Percentiles rank a stretch among this genome's conserved stretches.
Conservation (phyloP, 2,329 filamentous ascomycete species). For the Metarhizium sp. region DNA sequence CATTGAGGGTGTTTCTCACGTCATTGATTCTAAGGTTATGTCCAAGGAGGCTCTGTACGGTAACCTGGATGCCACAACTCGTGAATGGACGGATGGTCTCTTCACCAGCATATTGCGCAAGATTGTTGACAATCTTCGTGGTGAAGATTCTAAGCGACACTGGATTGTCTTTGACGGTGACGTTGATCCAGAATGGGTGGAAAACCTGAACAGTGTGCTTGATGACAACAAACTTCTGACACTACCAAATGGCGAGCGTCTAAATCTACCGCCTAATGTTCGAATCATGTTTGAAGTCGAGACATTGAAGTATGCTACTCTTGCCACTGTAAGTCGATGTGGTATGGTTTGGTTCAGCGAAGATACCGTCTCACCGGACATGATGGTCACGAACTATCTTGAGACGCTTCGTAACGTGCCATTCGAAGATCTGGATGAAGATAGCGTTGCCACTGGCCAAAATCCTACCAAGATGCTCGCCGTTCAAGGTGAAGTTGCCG, state of each 20-base stretch:
- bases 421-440: slow-evolving; percentile 94
- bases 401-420: slow-evolving; percentile 70
- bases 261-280: slow-evolving; percentile 88
- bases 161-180: slow-evolving; percentile 99
- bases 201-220: slow-evolving; percentile 98
- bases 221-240: slow-evolving; percentile 99
- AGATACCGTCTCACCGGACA: slow-evolving; percentile 84
- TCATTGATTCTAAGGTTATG: slow-evolving; percentile 99
- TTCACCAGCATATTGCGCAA: slow-evolving; percentile 97
- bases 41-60: slow-evolving; percentile 97
- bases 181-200: slow-evolving; percentile 98
- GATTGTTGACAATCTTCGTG: slow-evolving; percentile 96
- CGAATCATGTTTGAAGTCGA: slow-evolving; percentile 99
- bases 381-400: slow-evolving; percentile 91
- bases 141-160: slow-evolving; percentile 91
- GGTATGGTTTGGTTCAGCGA: slow-evolving; percentile 99
- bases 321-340: slow-evolving; percentile 98
- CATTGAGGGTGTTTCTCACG: slow-evolving; percentile 88
- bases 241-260: slow-evolving; percentile 92
- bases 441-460: slow-evolving; percentile 67
- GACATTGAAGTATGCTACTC: slow-evolving; percentile 90
- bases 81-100: slow-evolving; percentile 97
- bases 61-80: slow-evolving; percentile 88
- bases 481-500: slow-evolving; percentile 70
- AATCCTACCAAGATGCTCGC: slow-evolving; percentile 69